Conservation (phyloP, 352 stramenopile species). For the Phytophthora cryptogea region DNA sequence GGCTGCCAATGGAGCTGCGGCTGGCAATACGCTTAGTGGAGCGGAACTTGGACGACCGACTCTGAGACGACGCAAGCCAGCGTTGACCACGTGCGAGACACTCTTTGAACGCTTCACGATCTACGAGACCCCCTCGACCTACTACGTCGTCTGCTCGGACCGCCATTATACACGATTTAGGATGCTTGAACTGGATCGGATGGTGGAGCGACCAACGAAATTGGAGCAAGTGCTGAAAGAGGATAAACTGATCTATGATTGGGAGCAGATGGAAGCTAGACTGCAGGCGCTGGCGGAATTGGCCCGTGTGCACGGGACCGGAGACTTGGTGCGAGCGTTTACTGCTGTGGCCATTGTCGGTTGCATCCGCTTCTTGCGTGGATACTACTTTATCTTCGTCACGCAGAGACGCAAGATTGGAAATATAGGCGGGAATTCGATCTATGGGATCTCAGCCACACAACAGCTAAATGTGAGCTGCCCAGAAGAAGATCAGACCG, state of each 20-base stretch:
- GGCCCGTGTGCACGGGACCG: slow-evolving; percentile 38
- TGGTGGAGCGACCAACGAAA: slow-evolving; percentile 57
- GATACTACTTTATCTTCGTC: slow-evolving; percentile 99
- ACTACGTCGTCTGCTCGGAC: slow-evolving; percentile 86
- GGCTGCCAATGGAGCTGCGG: slow-evolving; percentile 16
- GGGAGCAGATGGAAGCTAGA: slow-evolving; percentile 81
- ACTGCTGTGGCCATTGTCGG: slow-evolving; percentile 97
- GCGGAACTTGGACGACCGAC: slow-evolving; percentile 32
- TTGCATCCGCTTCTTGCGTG: slow-evolving; percentile 97
- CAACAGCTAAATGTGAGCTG: slow-evolving; percentile 90
- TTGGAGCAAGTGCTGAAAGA: slow-evolving; percentile 68
- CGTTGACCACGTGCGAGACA: slow-evolving; percentile 59
- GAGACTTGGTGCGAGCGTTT: slow-evolving; percentile 65
- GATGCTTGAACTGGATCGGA: slow-evolving; percentile 75
- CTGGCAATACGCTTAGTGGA: slow-evolving; percentile 20
- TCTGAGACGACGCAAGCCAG: slow-evolving; percentile 67
- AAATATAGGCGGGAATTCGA: slow-evolving; percentile 94
- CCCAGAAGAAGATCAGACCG: slow-evolving; percentile 49
- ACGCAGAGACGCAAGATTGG: slow-evolving; percentile 97
- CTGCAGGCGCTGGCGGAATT: slow-evolving; percentile 69
- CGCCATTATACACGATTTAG: slow-evolving; percentile 83
- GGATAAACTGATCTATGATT: slow-evolving; percentile 69
- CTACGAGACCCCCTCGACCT: slow-evolving; percentile 75
- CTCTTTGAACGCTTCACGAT: slow-evolving; percentile 86
- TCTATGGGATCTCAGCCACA: slow-evolving; percentile 97